These are phyloP conservation scores for Penicillium sp. DNA, from an alignment of 2,329 filamentous ascomycete genomes.

Conservation along the genomic window DNA sequence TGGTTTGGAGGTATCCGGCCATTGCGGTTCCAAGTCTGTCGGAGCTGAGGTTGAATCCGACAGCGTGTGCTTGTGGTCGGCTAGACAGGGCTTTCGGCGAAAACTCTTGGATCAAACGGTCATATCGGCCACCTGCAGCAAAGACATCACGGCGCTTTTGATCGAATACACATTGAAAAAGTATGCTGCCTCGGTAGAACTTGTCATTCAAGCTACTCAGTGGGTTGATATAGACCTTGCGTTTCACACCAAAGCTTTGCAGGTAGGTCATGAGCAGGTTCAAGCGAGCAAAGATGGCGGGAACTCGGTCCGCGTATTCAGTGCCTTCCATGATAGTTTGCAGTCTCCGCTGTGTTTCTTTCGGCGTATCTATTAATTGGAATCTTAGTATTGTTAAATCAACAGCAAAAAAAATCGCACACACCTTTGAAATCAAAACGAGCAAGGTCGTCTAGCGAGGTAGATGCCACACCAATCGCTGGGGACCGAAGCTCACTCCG, in stretches of 20 bases:
- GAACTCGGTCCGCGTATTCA: slow-evolving; percentile 51
- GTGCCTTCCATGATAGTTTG: slow-evolving; percentile 56
- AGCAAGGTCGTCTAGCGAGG: slow-evolving; percentile 84
- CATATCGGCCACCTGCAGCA: slow-evolving; percentile 90
- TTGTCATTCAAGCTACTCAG: slow-evolving; percentile 86
- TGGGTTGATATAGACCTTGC: slow-evolving; percentile 80
- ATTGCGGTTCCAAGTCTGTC: slow-evolving; percentile 72
- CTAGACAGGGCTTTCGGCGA: slow-evolving; percentile 66
- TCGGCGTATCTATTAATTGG: slow-evolving; percentile 51
- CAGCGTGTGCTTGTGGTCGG: slow-evolving; percentile 71
- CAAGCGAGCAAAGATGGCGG: slow-evolving; percentile 70
- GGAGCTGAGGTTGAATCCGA: slow-evolving; percentile 89
- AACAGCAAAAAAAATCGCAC: background rate
- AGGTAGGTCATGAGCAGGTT: slow-evolving; percentile 75
- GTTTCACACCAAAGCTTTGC: slow-evolving; percentile 70
- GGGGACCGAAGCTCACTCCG: slow-evolving; percentile 78
- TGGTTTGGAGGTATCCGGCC: slow-evolving; percentile 51
- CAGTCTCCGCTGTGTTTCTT: slow-evolving; percentile 69
- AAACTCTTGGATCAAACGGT: slow-evolving; percentile 81
- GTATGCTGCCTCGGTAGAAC: slow-evolving; percentile 80
- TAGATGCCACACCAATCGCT: slow-evolving; percentile 77
- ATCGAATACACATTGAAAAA: slow-evolving; percentile 91
- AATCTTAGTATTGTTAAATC: background rate
- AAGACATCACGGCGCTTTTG: slow-evolving; percentile 79
- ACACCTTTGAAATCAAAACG: slow-evolving; percentile 77